Base-by-base conservation (phyloP, 1,139 yeast genomes). In the Spencermartinsiella ligniputridi region DNA sequence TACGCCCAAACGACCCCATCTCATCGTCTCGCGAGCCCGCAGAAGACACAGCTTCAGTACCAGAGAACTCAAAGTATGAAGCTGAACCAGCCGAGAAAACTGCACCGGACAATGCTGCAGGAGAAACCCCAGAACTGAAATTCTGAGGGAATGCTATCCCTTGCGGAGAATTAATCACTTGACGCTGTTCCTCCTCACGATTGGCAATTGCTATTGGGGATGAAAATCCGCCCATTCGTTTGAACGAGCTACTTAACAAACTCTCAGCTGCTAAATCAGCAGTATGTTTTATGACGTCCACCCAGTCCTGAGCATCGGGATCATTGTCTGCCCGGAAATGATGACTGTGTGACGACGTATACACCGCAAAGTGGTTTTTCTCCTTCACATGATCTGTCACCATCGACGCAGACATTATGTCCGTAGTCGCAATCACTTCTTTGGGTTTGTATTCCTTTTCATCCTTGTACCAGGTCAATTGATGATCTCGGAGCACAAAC, bases 401-500 rank as follows among this genome's bases (percentile, higher is more conserved):
- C 49, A 63, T 60, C 6, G 66, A 67, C 25, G 69, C 66, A 3
- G 71, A 66, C 55, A 69, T 58, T 29, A 70, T 61, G 29, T 68
- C 69, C 22, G 60, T 58, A 5, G 64, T 55, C 5, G 64, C 63
- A 16, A 78, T 66, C 11, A 80, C 80, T 40, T 66, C 69, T 37
- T 71, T 65, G 0, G 83, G 79, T 56, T 78, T 76, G 57, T 78
- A 72, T 55, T 80, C 86, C 5, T 70, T 63, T 13, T 72, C 69
- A 53, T 79, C 81, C 55, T 78, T 78, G 58, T 80, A 80, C 58
- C 75, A 78, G 13, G 80, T 69, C 32, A 80, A 64, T 55, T 78
- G 84, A 40, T 72, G 68, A 16, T 67, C 66, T 33, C 86, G 64
- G n/a, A 80, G 63, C 2, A 78, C 82, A 51, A 78, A 76, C 86